Conservation (phyloP, 768 basidiomycete genomes). For the Pleurotus tuoliensis region DNA sequence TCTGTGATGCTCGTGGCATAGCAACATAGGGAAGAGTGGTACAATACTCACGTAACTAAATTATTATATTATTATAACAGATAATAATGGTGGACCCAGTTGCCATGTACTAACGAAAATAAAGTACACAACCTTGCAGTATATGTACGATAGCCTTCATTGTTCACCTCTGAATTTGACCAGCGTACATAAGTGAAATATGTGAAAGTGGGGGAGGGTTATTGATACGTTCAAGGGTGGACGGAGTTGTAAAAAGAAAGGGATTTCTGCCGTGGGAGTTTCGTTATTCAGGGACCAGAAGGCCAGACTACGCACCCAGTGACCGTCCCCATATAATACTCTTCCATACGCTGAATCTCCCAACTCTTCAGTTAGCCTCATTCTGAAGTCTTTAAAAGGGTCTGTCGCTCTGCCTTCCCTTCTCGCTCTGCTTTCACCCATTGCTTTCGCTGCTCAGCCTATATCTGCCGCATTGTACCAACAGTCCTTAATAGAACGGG, state of each 20-base stretch:
- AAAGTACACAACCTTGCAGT: background rate
- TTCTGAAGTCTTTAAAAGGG: conserved; percentile 50
- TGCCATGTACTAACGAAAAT: background rate
- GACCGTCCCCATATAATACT: conserved; percentile 42
- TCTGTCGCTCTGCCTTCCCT: conserved; percentile 22
- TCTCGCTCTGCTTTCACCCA: conserved; percentile 14
- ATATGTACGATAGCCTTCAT: background rate
- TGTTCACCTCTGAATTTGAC: background rate
- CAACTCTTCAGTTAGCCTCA: conserved; percentile 23
- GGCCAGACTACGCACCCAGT: conserved; percentile 25
- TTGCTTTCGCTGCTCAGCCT: conserved; percentile 28
- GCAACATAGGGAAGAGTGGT: background rate
- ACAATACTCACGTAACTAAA: background rate
- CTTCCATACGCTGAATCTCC: conserved; percentile 27
- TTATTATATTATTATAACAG: too few relatives aligned
- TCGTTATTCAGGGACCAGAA: conserved; percentile 5
- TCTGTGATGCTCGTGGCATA: background rate
- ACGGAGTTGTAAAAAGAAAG: conserved; percentile 7
- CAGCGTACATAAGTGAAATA: background rate
- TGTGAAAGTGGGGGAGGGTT: background rate
- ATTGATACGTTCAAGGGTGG: conserved; percentile 3
- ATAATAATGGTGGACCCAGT: too few relatives aligned
- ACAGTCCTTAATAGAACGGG: conserved; percentile 72
- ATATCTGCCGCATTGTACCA: conserved; percentile 71
- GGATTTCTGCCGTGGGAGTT: background rate